Conservation (phyloP, 306 rosid genomes). For the Sophora flavescens region DNA sequence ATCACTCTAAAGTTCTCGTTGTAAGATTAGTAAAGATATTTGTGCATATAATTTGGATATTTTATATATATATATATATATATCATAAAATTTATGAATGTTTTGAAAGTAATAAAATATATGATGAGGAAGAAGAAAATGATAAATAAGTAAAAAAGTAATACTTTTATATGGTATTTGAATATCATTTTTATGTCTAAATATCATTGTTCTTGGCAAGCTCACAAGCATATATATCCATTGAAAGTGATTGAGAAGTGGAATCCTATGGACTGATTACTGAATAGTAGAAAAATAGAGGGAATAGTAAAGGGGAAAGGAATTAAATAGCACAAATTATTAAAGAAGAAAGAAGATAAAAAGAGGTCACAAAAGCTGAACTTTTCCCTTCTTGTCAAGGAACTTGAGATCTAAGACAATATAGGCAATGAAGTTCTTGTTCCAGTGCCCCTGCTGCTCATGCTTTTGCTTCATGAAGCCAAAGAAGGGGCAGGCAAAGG, state of each 20-base stretch:
- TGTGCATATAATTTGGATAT: too few relatives aligned
- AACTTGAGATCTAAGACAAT: slow-evolving; percentile 51
- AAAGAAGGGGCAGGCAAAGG: slow-evolving; percentile 58
- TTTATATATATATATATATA: too few relatives aligned
- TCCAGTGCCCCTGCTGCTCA: slow-evolving; percentile 65
- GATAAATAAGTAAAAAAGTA: too few relatives aligned
- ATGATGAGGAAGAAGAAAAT: too few relatives aligned
- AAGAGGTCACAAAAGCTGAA: slow-evolving; percentile 37
- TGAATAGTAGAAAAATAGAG: not conserved
- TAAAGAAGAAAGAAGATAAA: slow-evolving; percentile 42
- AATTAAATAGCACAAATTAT: slow-evolving; percentile 35
- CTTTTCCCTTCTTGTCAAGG: slow-evolving; percentile 33
- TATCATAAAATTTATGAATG: too few relatives aligned
- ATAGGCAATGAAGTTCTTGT: slow-evolving; percentile 61
- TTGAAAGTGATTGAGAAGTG: slow-evolving; percentile 67
- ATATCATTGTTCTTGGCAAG: not conserved
- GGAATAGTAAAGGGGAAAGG: not conserved
- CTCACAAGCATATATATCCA: not conserved
- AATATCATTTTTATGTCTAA: too few relatives aligned
- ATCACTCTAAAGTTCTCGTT: slow-evolving; percentile 52
- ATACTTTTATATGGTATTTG: too few relatives aligned
- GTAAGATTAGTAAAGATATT: slow-evolving; percentile 13
- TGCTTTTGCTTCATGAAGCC: slow-evolving; percentile 76
- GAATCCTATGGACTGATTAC: slow-evolving; percentile 57
- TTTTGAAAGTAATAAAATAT: too few relatives aligned